These are phyloP conservation scores for Xylaria palmicola DNA, from an alignment of 495 filamentous ascomycete genomes.

Conservation along the genomic window DNA sequence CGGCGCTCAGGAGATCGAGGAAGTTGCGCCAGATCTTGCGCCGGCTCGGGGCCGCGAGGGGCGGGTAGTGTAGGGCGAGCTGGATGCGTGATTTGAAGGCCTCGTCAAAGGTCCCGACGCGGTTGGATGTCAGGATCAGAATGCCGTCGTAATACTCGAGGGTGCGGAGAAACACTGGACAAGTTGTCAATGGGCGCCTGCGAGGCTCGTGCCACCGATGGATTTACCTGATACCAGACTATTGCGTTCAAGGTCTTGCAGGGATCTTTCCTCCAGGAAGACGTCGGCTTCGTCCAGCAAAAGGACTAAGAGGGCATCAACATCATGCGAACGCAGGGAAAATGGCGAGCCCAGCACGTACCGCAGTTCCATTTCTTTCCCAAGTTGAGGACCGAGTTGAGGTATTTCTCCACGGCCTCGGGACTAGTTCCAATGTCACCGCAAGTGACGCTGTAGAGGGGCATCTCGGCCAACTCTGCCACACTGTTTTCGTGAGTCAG, in stretches of 20 bases:
- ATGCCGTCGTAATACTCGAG: slow-evolving; percentile 55
- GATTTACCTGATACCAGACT: slow-evolving; percentile 42
- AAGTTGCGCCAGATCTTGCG: slow-evolving; percentile 41
- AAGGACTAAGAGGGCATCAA: too few species aligned
- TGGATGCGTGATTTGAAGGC: slow-evolving; percentile 45
- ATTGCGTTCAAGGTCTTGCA: slow-evolving; percentile 46
- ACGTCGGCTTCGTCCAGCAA: slow-evolving; percentile 28
- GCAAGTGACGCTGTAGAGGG: slow-evolving; percentile 47
- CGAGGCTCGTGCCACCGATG: background rate
- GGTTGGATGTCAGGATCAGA: slow-evolving; percentile 32
- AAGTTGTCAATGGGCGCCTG: background rate
- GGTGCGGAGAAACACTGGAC: slow-evolving; percentile 44
- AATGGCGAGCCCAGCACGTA: too few species aligned
- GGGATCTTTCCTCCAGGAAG: slow-evolving; percentile 41
- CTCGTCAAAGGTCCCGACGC: slow-evolving; percentile 29
- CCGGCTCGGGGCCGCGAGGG: slow-evolving; percentile 28
- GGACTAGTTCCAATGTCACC: slow-evolving; percentile 50
- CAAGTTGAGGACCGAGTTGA: slow-evolving; percentile 44
- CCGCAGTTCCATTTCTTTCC: slow-evolving; percentile 38
- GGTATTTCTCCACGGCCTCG: slow-evolving; percentile 38
- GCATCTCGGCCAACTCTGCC: slow-evolving; percentile 41
- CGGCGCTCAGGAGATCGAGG: too few species aligned
- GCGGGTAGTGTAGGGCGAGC: slow-evolving; percentile 39
- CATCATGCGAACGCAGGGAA: too few species aligned
- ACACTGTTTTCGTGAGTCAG: too few species aligned